Conservation (phyloP, 345 rosid genomes). For the Eutrema japonicum region DNA sequence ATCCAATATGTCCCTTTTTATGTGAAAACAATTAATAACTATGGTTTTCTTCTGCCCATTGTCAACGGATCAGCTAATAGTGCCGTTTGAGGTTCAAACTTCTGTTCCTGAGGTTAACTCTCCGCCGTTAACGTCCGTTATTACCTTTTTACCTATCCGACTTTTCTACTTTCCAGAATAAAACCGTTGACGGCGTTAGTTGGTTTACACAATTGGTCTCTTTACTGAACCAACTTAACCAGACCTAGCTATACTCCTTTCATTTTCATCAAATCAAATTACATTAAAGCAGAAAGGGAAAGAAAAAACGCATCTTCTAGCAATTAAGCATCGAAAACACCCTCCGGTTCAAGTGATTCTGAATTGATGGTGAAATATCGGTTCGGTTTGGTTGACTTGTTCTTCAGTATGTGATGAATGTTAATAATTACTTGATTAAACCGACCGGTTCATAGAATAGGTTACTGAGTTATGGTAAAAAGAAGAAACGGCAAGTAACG, state of each 20-base stretch:
- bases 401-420: background rate
- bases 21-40: no score
- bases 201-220: background rate
- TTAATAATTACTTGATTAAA: background rate
- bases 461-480: constrained; percentile 29
- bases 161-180: constrained; percentile 13
- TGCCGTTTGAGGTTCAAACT: constrained; percentile 44
- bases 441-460: constrained; percentile 35
- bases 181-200: constrained; percentile 30
- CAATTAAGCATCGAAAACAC: background rate
- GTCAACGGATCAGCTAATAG: constrained; percentile 27
- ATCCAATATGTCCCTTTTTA: no score
- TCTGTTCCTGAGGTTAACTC: constrained; percentile 30
- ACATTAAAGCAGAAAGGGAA: background rate
- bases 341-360: background rate
- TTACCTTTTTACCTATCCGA: constrained; percentile 2
- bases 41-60: no score
- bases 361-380: background rate
- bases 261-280: constrained; percentile 2
- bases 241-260: constrained; percentile 1
- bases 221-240: constrained; percentile 13
- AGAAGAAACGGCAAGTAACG: constrained; percentile 57
- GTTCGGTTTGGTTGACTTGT: constrained; percentile 6
- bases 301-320: background rate
- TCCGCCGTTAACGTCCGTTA: constrained; percentile 36